A percentile compares a stretch with the other conserved stretches of the same genome.
These are phyloP conservation scores for Physcomitrium patens DNA, from an alignment of 225 moss, liverwort and hornwort genomes.

Conservation along the genomic window DNA sequence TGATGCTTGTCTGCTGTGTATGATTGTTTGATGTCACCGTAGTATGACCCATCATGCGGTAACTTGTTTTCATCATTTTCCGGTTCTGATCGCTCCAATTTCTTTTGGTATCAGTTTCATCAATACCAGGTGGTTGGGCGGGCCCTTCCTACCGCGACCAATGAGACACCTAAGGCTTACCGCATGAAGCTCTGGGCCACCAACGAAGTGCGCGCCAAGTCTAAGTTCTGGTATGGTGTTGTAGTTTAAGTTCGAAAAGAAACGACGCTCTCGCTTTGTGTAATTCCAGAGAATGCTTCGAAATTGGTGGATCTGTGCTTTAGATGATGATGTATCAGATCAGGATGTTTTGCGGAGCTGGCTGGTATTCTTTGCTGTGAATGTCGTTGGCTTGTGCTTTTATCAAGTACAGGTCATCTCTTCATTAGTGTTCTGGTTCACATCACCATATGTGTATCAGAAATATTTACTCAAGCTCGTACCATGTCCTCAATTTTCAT, in stretches of 20 bases:
- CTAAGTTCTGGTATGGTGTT: constrained; percentile 75
- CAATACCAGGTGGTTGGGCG: constrained; percentile 75
- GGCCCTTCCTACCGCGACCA: constrained; percentile 60
- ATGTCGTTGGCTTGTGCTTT: too few relatives aligned
- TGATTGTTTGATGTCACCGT: background rate
- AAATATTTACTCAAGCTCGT: background rate
- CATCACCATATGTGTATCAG: background rate
- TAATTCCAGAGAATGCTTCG: too few relatives aligned
- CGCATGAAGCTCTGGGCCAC: constrained; percentile 91
- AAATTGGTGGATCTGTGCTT: too few relatives aligned
- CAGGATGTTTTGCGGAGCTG: too few relatives aligned
- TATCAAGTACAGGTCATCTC: too few relatives aligned
- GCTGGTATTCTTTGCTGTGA: too few relatives aligned
- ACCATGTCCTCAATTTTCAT: background rate
- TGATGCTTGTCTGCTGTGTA: background rate
- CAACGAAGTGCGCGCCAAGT: constrained; percentile 73
- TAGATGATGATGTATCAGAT: too few relatives aligned
- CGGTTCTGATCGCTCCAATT: background rate
- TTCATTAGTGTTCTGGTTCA: background rate
- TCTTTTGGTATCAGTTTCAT: constrained; percentile 51
- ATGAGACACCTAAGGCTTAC: constrained; percentile 65
- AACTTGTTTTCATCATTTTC: background rate
- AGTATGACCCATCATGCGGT: background rate
- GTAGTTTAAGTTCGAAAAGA: background rate
- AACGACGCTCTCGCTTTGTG: too few relatives aligned